Base-by-base conservation (phyloP, 306 rosid species). In the Cicer judaicum region DNA sequence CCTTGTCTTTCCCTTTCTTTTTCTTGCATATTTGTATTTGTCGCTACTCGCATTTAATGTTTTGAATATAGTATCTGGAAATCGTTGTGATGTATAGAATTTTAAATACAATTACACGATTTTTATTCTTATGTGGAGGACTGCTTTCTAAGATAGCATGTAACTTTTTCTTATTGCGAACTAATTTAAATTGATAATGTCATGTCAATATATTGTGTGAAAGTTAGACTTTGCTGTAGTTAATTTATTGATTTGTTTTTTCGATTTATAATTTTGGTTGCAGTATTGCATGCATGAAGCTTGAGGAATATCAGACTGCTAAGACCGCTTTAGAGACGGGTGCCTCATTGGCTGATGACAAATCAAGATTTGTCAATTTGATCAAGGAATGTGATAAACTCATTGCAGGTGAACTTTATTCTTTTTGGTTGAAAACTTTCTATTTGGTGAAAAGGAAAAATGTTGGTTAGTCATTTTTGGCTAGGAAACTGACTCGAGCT, bases 281-380 rank as follows among this genome's bases (percentile, higher is more conserved):
- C 81, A 94, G 99, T 63, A 81, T 50, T 69, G 97, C 99, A 18
- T 94, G 97, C 84, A 24, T 92, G 65, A 90, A 64, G 61, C 97
- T 94, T 16, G 99, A 92, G 84, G 98, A 92, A 80, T 92, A 88
- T 80, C 84, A 92, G 74, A 94, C 99, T 44, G 99, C 99, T 6
- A 92, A 86, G 85, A 74, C 83, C 2, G 96, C 98, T 5, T 70
- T 94, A 78, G 88, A 89, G 81, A 59, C 16, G 1, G 97, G 99
- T 70, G 91, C 89, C 36, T 47, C 97, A 40, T 75, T 92, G 78
- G 86, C 83, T 15, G 77, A 83, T 0, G 91, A 40, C 18, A 85
- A 92, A 10, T 24, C 88, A 64, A 87, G 91, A 83, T 92, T 90
- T 66, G 59, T 76, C 2, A 67, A 46, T 13, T 74, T 86, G 69